These are phyloP conservation scores for Tricholoma flavovirens DNA, from an alignment of 768 basidiomycete genomes.

Conservation along the genomic window DNA sequence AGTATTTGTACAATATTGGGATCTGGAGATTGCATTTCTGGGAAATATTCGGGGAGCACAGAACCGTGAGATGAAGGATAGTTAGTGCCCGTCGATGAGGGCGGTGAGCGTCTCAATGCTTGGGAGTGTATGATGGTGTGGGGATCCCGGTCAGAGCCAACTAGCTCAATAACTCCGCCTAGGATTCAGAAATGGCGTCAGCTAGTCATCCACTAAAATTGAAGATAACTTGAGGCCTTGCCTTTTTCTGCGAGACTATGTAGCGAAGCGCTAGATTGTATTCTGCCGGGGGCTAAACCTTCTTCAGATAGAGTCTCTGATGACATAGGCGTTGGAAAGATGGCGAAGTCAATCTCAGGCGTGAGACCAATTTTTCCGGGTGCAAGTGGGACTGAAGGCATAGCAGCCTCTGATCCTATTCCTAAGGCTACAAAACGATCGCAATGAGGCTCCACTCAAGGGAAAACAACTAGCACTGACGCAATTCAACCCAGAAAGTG, in stretches of 20 bases:
- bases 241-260: constrained; percentile 53
- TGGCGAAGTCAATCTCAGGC: not conserved
- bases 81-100: not conserved
- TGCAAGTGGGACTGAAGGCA: not conserved
- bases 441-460: not conserved
- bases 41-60: not conserved
- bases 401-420: constrained; percentile 11
- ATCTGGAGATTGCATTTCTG: not conserved
- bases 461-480: constrained; percentile 15
- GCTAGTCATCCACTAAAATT: not conserved
- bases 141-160: not conserved
- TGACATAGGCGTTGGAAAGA: not conserved
- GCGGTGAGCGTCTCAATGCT: not conserved
- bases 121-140: not conserved
- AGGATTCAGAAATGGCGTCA: not conserved
- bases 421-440: constrained; percentile 5
- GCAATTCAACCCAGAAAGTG: constrained; percentile 70
- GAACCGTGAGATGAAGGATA: no score
- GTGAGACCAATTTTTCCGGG: not conserved
- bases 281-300: constrained; percentile 1
- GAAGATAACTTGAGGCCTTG: not conserved
- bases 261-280: constrained; percentile 30
- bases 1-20: not conserved
- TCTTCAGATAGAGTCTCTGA: not conserved
- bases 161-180: not conserved